These are phyloP conservation scores for Calonectria pseudoturangicola DNA, from an alignment of 2,329 filamentous ascomycete genomes.

Conservation along the genomic window DNA sequence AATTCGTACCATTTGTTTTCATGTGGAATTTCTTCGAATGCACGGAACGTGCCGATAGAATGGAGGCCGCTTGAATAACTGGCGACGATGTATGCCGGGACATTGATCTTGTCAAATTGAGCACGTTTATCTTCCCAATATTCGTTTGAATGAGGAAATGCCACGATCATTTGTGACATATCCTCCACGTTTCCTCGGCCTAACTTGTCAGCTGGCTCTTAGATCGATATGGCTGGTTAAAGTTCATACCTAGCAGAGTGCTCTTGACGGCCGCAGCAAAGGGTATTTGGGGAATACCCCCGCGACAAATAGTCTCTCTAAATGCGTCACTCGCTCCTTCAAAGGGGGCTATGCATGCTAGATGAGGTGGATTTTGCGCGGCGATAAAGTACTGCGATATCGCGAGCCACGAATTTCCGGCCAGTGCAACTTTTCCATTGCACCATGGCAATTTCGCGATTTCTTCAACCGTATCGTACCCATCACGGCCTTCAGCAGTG, in stretches of 20 bases:
- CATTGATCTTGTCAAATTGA: not conserved
- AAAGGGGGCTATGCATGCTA: slow-evolving; percentile 4
- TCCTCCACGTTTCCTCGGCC: slow-evolving; percentile 9
- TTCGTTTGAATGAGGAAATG: not conserved
- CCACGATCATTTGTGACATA: not conserved
- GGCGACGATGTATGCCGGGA: slow-evolving; percentile 3
- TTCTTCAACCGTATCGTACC: slow-evolving; percentile 3
- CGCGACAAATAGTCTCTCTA: not conserved
- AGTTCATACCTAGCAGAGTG: not conserved
- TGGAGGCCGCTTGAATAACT: slow-evolving; percentile 10
- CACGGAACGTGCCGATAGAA: not conserved
- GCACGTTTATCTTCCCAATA: slow-evolving; percentile 16
- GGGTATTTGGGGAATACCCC: slow-evolving; percentile 3
- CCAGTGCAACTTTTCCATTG: slow-evolving; percentile 14
- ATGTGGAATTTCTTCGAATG: not conserved
- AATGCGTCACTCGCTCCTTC: not conserved
- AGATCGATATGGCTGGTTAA: not conserved
- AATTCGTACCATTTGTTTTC: not conserved
- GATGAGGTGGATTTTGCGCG: slow-evolving; percentile 14
- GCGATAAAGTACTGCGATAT: slow-evolving; percentile 13
- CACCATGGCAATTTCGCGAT: slow-evolving; percentile 13
- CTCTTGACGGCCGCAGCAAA: slow-evolving; percentile 2
- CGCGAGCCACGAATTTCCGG: slow-evolving; percentile 15
- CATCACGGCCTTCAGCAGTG: not conserved
- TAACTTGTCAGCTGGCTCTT: not conserved